These are phyloP conservation scores for Gracilariopsis chorda DNA, from an alignment of 23 red algal species.

Conservation along the genomic window DNA sequence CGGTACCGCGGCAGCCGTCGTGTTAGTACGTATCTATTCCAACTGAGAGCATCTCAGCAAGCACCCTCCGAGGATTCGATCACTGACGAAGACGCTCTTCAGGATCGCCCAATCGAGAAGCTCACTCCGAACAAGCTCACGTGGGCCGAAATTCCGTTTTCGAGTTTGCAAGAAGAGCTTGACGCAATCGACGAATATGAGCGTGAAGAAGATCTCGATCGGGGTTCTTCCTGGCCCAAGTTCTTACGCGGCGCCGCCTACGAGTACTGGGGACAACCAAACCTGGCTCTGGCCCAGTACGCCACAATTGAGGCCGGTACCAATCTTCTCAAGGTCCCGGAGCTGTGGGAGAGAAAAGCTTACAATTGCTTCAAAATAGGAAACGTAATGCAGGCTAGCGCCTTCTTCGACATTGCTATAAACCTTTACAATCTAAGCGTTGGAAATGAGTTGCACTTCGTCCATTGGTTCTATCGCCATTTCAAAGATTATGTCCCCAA, in stretches of 20 bases:
- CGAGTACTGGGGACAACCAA: conserved; percentile 61
- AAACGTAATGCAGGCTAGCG: conserved; percentile 12
- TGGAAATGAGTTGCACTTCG: conserved; percentile 56
- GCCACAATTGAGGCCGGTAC: not conserved
- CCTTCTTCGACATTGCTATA: conserved; percentile 27
- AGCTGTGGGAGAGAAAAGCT: conserved; percentile 48
- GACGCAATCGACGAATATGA: conserved; percentile 56
- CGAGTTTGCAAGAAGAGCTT: conserved; percentile 48
- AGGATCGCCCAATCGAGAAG: not conserved
- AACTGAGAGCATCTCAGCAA: not conserved
- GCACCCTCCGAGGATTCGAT: not conserved
- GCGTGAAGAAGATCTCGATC: conserved; percentile 30
- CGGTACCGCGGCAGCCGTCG: not conserved
- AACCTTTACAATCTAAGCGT: conserved; percentile 13
- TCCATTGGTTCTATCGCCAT: conserved; percentile 48
- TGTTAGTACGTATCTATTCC: not conserved
- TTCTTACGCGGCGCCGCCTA: conserved; percentile 70
- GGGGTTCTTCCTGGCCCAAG: conserved; percentile 57
- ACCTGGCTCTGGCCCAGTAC: conserved; percentile 69
- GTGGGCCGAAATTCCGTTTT: conserved; percentile 59
- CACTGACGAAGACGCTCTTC: not conserved
- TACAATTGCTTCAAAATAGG: conserved; percentile 73
- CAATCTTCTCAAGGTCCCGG: conserved; percentile 22
- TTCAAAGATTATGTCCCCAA: conserved; percentile 57
- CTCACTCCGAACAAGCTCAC: conserved; percentile 16